A percentile compares a stretch with the other conserved stretches of the same genome.
These are phyloP conservation scores for Poteriospumella lacustris DNA, from an alignment of 108 stramenopile species.

Conservation along the genomic window DNA sequence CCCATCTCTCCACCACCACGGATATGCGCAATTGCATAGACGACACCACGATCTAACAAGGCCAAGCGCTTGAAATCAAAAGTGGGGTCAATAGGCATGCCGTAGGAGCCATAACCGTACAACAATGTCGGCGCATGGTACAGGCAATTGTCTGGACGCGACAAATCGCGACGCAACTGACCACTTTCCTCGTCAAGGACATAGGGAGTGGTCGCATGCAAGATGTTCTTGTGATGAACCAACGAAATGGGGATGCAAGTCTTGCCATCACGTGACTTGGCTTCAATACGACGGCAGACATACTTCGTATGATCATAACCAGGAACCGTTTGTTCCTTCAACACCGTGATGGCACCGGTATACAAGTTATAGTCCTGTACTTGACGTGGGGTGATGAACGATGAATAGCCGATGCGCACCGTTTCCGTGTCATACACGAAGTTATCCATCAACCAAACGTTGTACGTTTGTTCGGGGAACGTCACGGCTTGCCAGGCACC, in stretches of 20 bases:
- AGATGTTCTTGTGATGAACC: conserved; percentile 71
- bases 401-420: conserved; percentile 72
- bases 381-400: conserved; percentile 56
- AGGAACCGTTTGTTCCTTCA: conserved; percentile 75
- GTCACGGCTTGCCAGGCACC: background rate
- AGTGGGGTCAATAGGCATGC: conserved; percentile 75
- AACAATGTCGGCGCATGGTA: conserved; percentile 62
- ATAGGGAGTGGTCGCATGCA: conserved; percentile 38
- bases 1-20: conserved; percentile 95
- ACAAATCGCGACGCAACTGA: too few relatives aligned
- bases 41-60: conserved; percentile 73
- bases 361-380: conserved; percentile 4
- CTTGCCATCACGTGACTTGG: conserved; percentile 66
- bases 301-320: conserved; percentile 70
- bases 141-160: too few relatives aligned
- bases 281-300: conserved; percentile 64
- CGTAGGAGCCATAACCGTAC: conserved; percentile 87
- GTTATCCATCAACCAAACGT: conserved; percentile 61
- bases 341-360: conserved; percentile 38
- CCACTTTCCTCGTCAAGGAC: too few relatives aligned
- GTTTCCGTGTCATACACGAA: conserved; percentile 64
- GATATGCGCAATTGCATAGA: conserved; percentile 82
- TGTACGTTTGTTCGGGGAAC: conserved; percentile 65
- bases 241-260: conserved; percentile 72
- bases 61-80: conserved; percentile 68